A percentile compares a stretch with the other conserved stretches of the same genome.
These are phyloP conservation scores for Tuber brumale DNA, from an alignment of 495 filamentous ascomycete genomes.

Conservation along the genomic window DNA sequence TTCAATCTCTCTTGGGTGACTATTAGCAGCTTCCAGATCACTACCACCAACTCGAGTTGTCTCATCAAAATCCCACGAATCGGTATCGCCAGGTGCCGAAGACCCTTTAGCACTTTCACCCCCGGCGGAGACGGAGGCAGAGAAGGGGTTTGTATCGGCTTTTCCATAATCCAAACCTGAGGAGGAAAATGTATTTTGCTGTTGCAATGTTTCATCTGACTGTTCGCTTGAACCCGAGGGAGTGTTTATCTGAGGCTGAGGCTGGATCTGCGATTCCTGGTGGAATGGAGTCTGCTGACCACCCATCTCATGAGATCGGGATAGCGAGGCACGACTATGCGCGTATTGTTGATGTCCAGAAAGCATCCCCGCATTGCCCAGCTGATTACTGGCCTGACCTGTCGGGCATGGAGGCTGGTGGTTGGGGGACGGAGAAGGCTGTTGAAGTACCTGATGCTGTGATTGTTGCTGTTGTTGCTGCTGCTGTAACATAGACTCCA, in stretches of 20 bases:
- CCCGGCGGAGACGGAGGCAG: slow-evolving; percentile 15
- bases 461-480: slow-evolving; percentile 34
- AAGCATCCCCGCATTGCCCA: neutral
- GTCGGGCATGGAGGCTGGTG: slow-evolving; percentile 51
- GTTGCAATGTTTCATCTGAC: slow-evolving; percentile 14
- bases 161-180: slow-evolving; percentile 34
- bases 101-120: slow-evolving; percentile 13
- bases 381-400: slow-evolving; percentile 14
- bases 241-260: slow-evolving; percentile 34
- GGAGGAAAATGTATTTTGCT: slow-evolving; percentile 15
- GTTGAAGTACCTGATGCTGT: slow-evolving; percentile 34
- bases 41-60: slow-evolving; percentile 12
- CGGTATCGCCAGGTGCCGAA: slow-evolving; percentile 49
- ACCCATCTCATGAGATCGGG: slow-evolving; percentile 23
- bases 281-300: slow-evolving; percentile 15
- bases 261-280: slow-evolving; percentile 16
- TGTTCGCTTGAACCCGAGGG: slow-evolving; percentile 33
- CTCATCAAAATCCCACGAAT: slow-evolving; percentile 93
- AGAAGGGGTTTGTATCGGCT: slow-evolving; percentile 40
- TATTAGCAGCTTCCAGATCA: slow-evolving; percentile 20
- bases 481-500: slow-evolving; percentile 28
- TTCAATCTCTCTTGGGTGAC: slow-evolving; percentile 25
- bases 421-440: slow-evolving; percentile 50
- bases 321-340: slow-evolving; percentile 23
- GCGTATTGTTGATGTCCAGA: slow-evolving; percentile 29